phyloP scores from a whole-genome alignment of 768 basidiomycete species.

The Tylopilus rubrobrunneus region DNA sequence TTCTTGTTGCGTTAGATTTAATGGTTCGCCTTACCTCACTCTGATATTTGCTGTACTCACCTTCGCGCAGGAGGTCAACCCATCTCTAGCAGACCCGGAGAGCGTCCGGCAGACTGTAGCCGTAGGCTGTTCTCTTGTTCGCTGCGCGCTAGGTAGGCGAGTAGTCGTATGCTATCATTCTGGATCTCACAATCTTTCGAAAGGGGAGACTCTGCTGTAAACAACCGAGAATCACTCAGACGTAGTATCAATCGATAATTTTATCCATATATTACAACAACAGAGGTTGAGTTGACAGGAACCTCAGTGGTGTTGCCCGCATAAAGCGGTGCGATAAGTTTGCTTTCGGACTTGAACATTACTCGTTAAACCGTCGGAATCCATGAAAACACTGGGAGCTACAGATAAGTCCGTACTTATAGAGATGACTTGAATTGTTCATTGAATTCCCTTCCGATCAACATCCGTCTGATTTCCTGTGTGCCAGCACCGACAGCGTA shows the following conservation, averaged over 20 bases:
- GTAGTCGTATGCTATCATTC: not conserved
- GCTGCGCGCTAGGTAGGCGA: constrained; percentile 72
- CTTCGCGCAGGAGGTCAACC: constrained; percentile 82
- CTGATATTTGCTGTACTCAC: constrained; percentile 5
- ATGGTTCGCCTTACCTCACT: constrained; percentile 57
- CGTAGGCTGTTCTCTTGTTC: constrained; percentile 81
- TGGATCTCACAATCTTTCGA: constrained; percentile 6
- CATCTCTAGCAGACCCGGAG: constrained; percentile 73
- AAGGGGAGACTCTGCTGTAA: constrained; percentile 35
- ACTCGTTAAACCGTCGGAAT: not conserved
- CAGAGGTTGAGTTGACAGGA: not conserved
- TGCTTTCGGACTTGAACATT: not conserved
- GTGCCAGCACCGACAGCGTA: constrained; percentile 97
- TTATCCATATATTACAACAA: not conserved
- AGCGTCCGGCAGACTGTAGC: constrained; percentile 86
- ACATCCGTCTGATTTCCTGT: constrained; percentile 91
- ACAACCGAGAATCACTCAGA: not conserved
- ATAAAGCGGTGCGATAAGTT: not conserved
- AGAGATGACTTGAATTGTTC: constrained; percentile 43
- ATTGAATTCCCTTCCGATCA: constrained; percentile 93
- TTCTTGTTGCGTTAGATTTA: constrained; percentile 87
- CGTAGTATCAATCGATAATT: constrained; percentile 5
- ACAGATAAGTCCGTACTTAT: not conserved
- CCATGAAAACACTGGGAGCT: not conserved
- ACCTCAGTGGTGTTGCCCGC: not conserved